These are phyloP conservation scores for Nothopassalora personata DNA, from an alignment of 2,329 filamentous ascomycete genomes.

Conservation along the genomic window DNA sequence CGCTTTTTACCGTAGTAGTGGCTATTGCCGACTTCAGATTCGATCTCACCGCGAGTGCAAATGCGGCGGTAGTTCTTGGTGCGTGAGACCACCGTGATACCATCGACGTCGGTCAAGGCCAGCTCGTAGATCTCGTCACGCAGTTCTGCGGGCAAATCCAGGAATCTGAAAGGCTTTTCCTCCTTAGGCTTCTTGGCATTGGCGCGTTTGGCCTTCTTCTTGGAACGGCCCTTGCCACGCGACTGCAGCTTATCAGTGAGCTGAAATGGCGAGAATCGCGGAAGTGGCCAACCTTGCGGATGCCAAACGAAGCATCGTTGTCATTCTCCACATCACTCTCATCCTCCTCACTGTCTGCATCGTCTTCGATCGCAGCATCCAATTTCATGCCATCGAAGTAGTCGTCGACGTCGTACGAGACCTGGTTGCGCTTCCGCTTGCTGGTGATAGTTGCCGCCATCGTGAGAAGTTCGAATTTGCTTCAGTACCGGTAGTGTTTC, in stretches of 20 bases:
- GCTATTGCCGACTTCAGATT: background rate
- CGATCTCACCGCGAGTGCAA: constrained; percentile 15
- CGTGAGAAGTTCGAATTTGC: background rate
- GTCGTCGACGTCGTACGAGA: constrained; percentile 25
- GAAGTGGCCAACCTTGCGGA: constrained; percentile 12
- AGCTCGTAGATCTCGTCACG: constrained; percentile 30
- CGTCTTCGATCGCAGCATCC: background rate
- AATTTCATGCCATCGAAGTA: constrained; percentile 15
- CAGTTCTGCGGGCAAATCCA: constrained; percentile 25
- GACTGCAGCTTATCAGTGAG: constrained; percentile 1
- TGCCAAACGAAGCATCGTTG: constrained; percentile 13
- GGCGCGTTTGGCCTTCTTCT: constrained; percentile 12
- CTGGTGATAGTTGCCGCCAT: constrained; percentile 3
- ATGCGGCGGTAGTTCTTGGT: constrained; percentile 21
- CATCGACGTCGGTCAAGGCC: constrained; percentile 21
- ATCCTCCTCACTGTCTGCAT: background rate
- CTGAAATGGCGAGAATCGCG: background rate
- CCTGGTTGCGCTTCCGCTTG: constrained; percentile 28
- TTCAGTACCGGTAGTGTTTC: background rate
- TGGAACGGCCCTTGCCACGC: background rate
- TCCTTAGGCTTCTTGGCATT: constrained; percentile 9
- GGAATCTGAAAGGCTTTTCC: constrained; percentile 24
- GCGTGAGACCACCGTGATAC: constrained; percentile 17
- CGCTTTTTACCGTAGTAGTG: constrained; percentile 13
- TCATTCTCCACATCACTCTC: background rate